phyloP scores from a whole-genome alignment of 2,329 filamentous ascomycete species.

The Colletotrichum filicis region DNA sequence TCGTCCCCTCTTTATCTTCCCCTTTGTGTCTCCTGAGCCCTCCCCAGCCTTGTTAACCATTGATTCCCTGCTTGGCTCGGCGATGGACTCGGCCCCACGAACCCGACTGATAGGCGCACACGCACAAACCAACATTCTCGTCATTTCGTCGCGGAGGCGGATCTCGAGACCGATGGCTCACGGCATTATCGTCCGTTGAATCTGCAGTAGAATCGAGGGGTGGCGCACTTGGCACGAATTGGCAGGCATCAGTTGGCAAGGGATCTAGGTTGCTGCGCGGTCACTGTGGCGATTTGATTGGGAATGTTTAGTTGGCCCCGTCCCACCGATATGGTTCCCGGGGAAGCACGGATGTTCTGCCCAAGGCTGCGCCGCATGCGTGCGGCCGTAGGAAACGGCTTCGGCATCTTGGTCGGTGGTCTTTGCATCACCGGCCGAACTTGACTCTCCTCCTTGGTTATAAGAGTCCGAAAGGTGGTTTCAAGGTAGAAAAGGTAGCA shows the following conservation, averaged over 20 bases:
- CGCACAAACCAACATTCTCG: too few relatives aligned
- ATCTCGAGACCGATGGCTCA: not conserved
- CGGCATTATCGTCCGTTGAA: not conserved
- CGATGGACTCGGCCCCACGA: not conserved
- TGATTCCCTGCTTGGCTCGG: not conserved
- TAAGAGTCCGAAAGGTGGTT: not conserved
- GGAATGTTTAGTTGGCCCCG: not conserved
- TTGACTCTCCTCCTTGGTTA: not conserved
- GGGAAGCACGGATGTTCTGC: not conserved
- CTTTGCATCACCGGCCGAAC: slow-evolving; percentile 3
- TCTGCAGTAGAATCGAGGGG: not conserved
- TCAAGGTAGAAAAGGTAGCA: not conserved
- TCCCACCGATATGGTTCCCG: not conserved
- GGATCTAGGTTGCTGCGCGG: not conserved
- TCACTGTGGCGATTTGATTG: not conserved
- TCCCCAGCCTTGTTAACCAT: not conserved
- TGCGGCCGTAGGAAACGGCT: not conserved
- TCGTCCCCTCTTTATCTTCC: not conserved
- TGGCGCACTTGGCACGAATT: not conserved
- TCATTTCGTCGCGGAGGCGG: not conserved
- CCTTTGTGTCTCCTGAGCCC: not conserved
- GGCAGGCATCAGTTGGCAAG: not conserved
- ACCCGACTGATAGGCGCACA: not conserved
- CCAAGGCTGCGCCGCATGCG: not conserved
- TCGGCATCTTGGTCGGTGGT: not conserved